These are phyloP conservation scores for Populus nigra DNA, from an alignment of 345 rosid genomes.

Conservation along the genomic window DNA sequence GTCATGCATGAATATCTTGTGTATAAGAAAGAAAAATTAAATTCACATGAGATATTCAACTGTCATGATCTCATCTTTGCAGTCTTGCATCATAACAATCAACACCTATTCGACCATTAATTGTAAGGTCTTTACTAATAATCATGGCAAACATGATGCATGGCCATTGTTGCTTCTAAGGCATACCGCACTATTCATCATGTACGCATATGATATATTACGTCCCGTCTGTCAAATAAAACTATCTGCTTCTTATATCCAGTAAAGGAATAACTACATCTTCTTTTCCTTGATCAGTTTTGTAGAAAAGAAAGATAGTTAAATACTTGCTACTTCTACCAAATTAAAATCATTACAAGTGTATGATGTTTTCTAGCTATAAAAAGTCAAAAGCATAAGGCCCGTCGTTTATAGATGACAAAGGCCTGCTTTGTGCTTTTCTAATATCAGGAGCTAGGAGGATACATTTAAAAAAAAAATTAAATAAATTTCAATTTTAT, in stretches of 20 bases:
- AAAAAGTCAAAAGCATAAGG: background rate
- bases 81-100: background rate
- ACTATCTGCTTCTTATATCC: background rate
- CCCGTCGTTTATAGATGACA: background rate
- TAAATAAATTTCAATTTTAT: too few species aligned
- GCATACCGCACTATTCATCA: background rate
- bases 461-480: background rate
- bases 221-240: background rate
- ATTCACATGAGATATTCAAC: background rate
- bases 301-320: background rate
- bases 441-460: background rate
- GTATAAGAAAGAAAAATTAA: background rate
- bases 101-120: background rate
- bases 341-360: background rate
- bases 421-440: background rate
- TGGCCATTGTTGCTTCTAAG: too few species aligned
- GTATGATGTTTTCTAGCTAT: background rate
- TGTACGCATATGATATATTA: background rate
- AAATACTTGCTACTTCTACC: background rate
- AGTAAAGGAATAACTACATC: background rate
- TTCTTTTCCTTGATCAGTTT: background rate
- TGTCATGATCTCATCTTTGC: background rate
- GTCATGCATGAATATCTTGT: conserved; percentile 12
- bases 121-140: too few species aligned
- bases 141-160: too few species aligned